Evolutionary conservation across 257 asterid species (phyloP).

Genomic region (Solanum rostratum): DNA sequence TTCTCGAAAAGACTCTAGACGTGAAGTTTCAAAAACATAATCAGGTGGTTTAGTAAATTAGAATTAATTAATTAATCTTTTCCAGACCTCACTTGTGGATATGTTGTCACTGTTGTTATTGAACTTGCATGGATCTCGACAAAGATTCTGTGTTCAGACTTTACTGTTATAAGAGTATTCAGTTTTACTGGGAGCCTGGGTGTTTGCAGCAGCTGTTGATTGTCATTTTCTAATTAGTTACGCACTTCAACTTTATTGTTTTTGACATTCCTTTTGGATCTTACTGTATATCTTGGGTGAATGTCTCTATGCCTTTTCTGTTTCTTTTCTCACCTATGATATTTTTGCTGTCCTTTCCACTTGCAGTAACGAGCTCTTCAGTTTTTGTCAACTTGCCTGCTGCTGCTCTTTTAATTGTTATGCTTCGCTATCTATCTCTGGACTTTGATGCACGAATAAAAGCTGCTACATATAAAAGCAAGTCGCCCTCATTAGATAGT

Average conservation of each 20-base stretch:
- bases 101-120: background rate
- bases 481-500: slow-evolving; percentile 29
- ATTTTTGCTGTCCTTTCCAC: background rate
- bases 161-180: background rate
- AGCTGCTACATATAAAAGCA: slow-evolving; percentile 68
- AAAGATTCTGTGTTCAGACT: background rate
- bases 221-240: background rate
- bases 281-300: background rate
- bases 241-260: background rate
- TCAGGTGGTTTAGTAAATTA: background rate
- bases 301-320: background rate
- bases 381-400: slow-evolving; percentile 86
- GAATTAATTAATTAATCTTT: background rate
- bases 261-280: background rate
- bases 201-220: background rate
- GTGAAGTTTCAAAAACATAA: background rate
- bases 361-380: slow-evolving; percentile 85
- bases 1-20: background rate
- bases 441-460: slow-evolving; percentile 76
- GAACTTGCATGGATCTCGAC: background rate
- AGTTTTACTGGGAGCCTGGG: background rate
- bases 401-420: slow-evolving; percentile 54
- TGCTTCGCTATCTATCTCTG: slow-evolving; percentile 65
- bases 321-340: background rate
- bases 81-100: background rate